phyloP scores from a whole-genome alignment of 2,329 filamentous ascomycete genomes.

The Rasamsonia emersonii region DNA sequence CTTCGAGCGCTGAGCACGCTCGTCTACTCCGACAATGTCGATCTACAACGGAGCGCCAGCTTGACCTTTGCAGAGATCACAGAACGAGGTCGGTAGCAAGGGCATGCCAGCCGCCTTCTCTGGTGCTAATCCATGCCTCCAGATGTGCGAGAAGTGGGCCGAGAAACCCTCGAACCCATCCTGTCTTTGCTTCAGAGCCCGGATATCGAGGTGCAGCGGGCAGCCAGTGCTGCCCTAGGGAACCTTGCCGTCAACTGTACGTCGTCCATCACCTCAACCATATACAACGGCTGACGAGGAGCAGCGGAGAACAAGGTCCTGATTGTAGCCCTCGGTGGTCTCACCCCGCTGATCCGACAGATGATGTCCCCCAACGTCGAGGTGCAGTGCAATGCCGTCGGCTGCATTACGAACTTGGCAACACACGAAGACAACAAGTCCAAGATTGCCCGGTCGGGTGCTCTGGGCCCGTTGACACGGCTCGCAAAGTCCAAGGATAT shows the following conservation, averaged over 20 bases:
- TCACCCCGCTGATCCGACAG: conserved; percentile 87
- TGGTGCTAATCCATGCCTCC: conserved; percentile 7
- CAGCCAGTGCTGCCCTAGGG: conserved; percentile 88
- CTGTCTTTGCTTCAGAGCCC: conserved; percentile 88
- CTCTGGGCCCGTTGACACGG: conserved; percentile 79
- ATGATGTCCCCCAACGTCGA: conserved; percentile 98
- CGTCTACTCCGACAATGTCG: conserved; percentile 97
- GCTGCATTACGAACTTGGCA: conserved; percentile 95
- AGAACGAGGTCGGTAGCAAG: conserved; percentile 63
- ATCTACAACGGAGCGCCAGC: conserved; percentile 92
- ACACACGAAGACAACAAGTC: conserved; percentile 99
- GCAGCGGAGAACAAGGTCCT: conserved; percentile 96
- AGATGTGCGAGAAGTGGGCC: conserved; percentile 96
- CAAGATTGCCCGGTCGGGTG: conserved; percentile 92
- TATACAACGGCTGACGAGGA: conserved; percentile 32
- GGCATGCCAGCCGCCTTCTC: conserved; percentile 1
- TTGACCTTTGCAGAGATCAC: conserved; percentile 99
- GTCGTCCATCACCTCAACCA: conserved; percentile 22
- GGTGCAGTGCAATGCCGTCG: conserved; percentile 97
- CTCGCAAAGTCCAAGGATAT: conserved; percentile 97
- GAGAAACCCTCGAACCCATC: conserved; percentile 91
- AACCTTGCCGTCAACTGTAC: conserved; percentile 96
- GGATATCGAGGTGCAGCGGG: conserved; percentile 94
- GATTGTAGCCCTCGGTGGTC: conserved; percentile 84
- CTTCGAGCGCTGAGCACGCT: conserved; percentile 88